Base-by-base conservation (phyloP, 805 yeast genomes). In the Lipomyces japonicus region DNA sequence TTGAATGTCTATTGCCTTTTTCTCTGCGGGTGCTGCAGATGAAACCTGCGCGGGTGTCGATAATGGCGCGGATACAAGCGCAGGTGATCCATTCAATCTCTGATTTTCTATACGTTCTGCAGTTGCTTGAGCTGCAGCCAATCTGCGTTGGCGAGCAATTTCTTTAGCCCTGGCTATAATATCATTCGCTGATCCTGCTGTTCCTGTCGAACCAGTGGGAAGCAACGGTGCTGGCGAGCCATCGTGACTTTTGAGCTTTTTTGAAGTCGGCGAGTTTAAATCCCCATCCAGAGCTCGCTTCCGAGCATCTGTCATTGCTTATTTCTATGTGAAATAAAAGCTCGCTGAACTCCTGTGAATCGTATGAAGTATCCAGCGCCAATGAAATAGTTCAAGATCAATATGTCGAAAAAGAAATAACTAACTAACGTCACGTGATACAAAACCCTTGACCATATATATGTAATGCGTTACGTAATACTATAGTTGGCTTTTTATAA, bases 121-220 rank as follows among this genome's bases (percentile, higher is more conserved):
- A 4, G 51, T 50, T 21, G 45, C 39, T 10, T 45, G 44, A 16
- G 55, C 60, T 48, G 51, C 53, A 10, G 48, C 55, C 37, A 34
- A 14, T 18, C 21, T 34, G 37, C 37, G 37, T 19, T 34, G 6
- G 18, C 57, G 43, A 16, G 61, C 48, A 21, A 49, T 40, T 12
- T 59, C 56, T 41, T 36, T 39, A 3, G 57, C 58, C 14, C 35
- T 18, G 19, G 48, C 55, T 22, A 49, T 34, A 24, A 46, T 37
- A 25, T 54, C 57, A 38, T 25, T 46, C 3, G 50, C 46, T 31
- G 26, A 18, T 28, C 28, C 25, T n/a, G 46, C 26, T 19, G 48
- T 39, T 4, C 34, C 34, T 16, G 40, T 19, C n/a, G 42, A 31
- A 5, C 40, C 4, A 12, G 21, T 18, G 7, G 21, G 19, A 14